phyloP scores from a whole-genome alignment of 2,329 filamentous ascomycete species.

The Pseudogymnoascus sp. region DNA sequence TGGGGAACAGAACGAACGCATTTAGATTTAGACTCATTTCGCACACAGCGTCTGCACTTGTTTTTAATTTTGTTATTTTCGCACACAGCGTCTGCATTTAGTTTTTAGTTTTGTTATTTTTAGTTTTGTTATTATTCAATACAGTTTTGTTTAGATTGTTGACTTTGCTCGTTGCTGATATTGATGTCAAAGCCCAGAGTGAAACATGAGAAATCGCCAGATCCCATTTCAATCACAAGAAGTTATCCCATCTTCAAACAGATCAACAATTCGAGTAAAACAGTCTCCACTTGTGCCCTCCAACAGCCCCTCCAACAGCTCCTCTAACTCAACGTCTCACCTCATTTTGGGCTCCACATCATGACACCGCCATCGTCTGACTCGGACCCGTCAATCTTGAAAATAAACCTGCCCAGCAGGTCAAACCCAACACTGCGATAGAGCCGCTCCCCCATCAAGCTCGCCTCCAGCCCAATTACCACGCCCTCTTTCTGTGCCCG shows the following conservation, averaged over 20 bases:
- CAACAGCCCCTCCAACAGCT: not conserved
- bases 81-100: not conserved
- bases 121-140: not conserved
- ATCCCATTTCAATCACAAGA: not conserved
- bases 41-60: not conserved
- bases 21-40: not conserved
- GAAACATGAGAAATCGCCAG: not conserved
- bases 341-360: constrained; percentile 6
- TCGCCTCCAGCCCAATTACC: constrained; percentile 20
- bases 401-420: not conserved
- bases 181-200: not conserved
- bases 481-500: constrained; percentile 21
- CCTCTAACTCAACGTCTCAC: not conserved
- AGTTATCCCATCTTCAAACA: not conserved
- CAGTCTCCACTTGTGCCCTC: not conserved
- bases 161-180: not conserved
- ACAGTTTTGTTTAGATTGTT: not conserved
- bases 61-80: not conserved
- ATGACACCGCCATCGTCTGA: not conserved
- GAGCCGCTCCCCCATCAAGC: constrained; percentile 19
- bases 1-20: not conserved
- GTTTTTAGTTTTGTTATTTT: not conserved
- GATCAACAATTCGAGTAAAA: not conserved
- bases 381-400: not conserved
- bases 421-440: constrained; percentile 23